Percentiles rank a stretch among this genome's conserved stretches.
phyloP scores from a whole-genome alignment of 495 filamentous ascomycete genomes.

The Geopyxis carbonaria region DNA sequence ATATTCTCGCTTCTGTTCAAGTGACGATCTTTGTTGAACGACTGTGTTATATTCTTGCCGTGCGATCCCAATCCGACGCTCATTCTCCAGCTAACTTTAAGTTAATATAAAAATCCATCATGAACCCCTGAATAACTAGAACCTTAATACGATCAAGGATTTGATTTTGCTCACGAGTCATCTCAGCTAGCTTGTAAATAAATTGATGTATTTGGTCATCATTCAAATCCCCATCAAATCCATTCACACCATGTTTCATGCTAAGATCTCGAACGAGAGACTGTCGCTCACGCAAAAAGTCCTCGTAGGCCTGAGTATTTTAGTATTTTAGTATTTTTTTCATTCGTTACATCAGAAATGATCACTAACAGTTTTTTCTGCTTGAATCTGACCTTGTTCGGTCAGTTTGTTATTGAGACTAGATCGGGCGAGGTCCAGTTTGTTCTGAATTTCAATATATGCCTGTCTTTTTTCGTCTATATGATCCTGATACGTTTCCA shows the following conservation, averaged over 20 bases:
- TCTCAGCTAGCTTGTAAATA: conserved; percentile 55
- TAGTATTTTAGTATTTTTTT: conserved; percentile 1
- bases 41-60: conserved; percentile 51
- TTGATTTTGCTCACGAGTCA: conserved; percentile 58
- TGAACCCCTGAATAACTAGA: conserved; percentile 1
- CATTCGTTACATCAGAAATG: conserved; percentile 2
- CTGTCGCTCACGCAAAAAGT: conserved; percentile 50
- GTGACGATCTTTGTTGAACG: conserved; percentile 45
- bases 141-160: conserved; percentile 50
- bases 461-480: conserved; percentile 41
- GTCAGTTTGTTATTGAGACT: conserved; percentile 53
- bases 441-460: conserved; percentile 46
- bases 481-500: conserved; percentile 45
- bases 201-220: conserved; percentile 59
- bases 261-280: conserved; percentile 62
- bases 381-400: conserved; percentile 69
- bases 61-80: conserved; percentile 48
- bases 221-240: conserved; percentile 61
- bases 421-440: conserved; percentile 41
- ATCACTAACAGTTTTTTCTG: conserved; percentile 54
- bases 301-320: conserved; percentile 72
- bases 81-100: conserved; percentile 43
- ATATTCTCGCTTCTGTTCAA: conserved; percentile 51
- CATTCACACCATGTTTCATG: conserved; percentile 61
- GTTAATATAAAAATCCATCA: not conserved